phyloP scores from a whole-genome alignment of 108 stramenopile genomes.

The Cyclotella baltica region DNA sequence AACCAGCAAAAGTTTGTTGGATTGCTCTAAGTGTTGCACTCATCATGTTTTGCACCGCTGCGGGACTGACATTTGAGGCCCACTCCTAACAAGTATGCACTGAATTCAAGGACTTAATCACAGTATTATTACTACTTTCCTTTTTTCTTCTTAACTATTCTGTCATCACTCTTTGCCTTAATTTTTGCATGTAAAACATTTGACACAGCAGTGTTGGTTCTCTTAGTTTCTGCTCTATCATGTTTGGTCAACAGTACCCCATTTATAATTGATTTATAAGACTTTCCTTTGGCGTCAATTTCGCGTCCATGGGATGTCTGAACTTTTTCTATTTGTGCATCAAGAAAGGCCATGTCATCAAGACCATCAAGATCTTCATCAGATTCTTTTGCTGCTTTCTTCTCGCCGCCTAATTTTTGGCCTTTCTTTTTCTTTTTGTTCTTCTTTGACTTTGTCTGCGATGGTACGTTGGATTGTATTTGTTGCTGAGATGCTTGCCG shows the following conservation, averaged over 20 bases:
- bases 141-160: slow-evolving; percentile 63
- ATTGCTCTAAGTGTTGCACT: too few relatives aligned
- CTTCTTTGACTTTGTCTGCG: slow-evolving; percentile 17
- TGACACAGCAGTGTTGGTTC: slow-evolving; percentile 56
- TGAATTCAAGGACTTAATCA: too few relatives aligned
- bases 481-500: slow-evolving; percentile 38
- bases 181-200: slow-evolving; percentile 67
- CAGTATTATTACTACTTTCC: not conserved
- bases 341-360: slow-evolving; percentile 89
- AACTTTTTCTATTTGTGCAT: slow-evolving; percentile 80
- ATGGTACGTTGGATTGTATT: slow-evolving; percentile 11
- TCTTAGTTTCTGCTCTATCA: slow-evolving; percentile 43
- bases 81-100: too few relatives aligned
- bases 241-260: slow-evolving; percentile 78
- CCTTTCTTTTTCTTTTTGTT: slow-evolving; percentile 56
- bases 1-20: too few relatives aligned
- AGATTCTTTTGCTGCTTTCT: slow-evolving; percentile 16
- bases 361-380: slow-evolving; percentile 59
- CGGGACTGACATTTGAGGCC: too few relatives aligned
- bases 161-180: slow-evolving; percentile 64
- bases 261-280: slow-evolving; percentile 77
- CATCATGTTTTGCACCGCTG: too few relatives aligned
- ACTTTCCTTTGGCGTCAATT: slow-evolving; percentile 65
- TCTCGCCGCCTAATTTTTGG: slow-evolving; percentile 56
- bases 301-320: slow-evolving; percentile 85